phyloP scores from a whole-genome alignment of 1,284 basidiomycete genomes.

The Cryptococcus neoformans region DNA sequence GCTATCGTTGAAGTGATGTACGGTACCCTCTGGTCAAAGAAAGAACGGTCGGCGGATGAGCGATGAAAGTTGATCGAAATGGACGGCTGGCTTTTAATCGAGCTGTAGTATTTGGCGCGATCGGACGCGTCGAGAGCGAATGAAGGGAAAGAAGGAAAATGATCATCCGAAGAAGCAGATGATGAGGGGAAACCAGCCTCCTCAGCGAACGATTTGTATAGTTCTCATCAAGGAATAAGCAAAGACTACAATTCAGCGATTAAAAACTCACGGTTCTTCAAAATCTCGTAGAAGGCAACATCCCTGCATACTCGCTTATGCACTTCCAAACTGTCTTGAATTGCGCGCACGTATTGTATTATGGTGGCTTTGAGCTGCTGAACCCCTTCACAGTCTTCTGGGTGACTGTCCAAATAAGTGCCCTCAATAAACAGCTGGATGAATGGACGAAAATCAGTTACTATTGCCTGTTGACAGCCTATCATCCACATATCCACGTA shows the following conservation, averaged over 20 bases:
- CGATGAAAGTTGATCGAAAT: background rate
- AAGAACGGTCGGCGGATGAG: background rate
- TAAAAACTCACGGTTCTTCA: slow-evolving; percentile 62
- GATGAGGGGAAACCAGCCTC: slow-evolving; percentile 58
- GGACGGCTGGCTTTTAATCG: background rate
- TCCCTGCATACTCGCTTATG: slow-evolving; percentile 81
- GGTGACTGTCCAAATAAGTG: slow-evolving; percentile 65
- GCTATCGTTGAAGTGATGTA: too few relatives aligned
- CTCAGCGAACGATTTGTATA: slow-evolving; percentile 82
- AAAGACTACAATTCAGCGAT: background rate
- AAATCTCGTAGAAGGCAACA: slow-evolving; percentile 86
- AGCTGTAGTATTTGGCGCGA: background rate
- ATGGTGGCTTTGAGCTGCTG: slow-evolving; percentile 70
- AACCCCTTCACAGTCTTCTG: slow-evolving; percentile 66
- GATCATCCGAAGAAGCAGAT: background rate
- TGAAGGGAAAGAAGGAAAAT: background rate
- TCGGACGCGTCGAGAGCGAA: background rate
- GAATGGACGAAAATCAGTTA: slow-evolving; percentile 1
- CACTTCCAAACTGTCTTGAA: slow-evolving; percentile 77
- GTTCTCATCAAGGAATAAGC: slow-evolving; percentile 53
- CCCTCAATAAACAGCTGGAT: slow-evolving; percentile 62
- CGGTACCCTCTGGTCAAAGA: too few relatives aligned
- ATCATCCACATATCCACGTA: slow-evolving; percentile 6
- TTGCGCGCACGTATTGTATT: slow-evolving; percentile 78
- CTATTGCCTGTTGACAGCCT: background rate